Percentiles rank a stretch among this genome's conserved stretches.
Conservation (phyloP, 441 rosid species). For the Brassica balearica region DNA sequence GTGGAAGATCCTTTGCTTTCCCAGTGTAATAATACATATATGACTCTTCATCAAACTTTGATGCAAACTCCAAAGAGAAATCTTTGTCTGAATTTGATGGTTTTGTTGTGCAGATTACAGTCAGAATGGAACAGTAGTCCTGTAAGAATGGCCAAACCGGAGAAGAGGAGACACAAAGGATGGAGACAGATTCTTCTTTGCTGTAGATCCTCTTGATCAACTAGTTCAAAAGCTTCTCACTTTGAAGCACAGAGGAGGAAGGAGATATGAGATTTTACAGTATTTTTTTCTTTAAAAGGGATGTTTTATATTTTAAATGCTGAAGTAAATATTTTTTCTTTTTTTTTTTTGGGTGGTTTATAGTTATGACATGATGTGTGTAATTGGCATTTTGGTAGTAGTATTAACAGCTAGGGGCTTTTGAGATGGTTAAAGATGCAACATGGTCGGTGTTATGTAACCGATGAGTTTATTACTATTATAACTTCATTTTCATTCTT, state of each 20-base stretch:
- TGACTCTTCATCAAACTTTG: background rate
- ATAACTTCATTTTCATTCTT: constrained; percentile 12
- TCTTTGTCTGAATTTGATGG: background rate
- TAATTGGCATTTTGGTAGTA: constrained; percentile 43
- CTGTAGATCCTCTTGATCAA: constrained; percentile 76
- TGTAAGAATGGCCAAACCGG: constrained; percentile 83
- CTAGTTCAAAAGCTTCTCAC: constrained; percentile 18
- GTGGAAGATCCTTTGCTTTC: constrained; percentile 91
- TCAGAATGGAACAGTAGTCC: constrained; percentile 93
- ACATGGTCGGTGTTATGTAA: constrained; percentile 30
- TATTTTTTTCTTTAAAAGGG: background rate
- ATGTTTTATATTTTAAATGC: background rate
- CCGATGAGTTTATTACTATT: constrained; percentile 33
- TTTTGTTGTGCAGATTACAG: constrained; percentile 61
- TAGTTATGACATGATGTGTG: constrained; percentile 32
- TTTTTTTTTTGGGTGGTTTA: constrained; percentile 20
- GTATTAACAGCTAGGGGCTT: constrained; percentile 27
- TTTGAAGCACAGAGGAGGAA: constrained; percentile 32
- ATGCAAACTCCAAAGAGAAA: background rate
- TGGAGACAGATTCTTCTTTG: constrained; percentile 79
- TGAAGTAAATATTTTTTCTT: constrained; percentile 32
- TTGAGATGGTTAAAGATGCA: constrained; percentile 19
- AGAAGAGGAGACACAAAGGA: constrained; percentile 61
- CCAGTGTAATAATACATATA: constrained; percentile 53
- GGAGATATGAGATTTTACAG: background rate